Conservation (phyloP, 345 rosid genomes). For the Hypericum androsaemum region DNA sequence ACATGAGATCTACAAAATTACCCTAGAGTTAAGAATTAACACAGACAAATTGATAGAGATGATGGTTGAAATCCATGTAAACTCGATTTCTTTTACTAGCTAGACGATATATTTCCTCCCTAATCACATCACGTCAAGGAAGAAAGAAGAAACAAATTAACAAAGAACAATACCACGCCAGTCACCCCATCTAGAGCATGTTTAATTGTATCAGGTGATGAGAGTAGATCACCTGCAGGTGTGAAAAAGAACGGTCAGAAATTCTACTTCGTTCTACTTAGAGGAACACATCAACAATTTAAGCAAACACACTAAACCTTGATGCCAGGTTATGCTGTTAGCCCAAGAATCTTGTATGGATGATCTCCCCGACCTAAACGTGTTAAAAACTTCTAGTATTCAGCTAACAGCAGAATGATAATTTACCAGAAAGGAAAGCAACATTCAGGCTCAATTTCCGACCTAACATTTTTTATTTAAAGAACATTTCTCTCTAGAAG, state of each 20-base stretch:
- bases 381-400: not conserved
- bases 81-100: too few species aligned
- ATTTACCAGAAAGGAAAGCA: too few species aligned
- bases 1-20: constrained; percentile 37
- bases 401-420: not conserved
- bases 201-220: constrained; percentile 36
- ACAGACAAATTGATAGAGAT: not conserved
- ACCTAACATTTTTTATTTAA: too few species aligned
- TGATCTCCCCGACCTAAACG: constrained; percentile 47
- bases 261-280: constrained; percentile 2
- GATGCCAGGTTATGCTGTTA: constrained; percentile 42
- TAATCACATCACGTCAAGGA: not conserved
- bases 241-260: not conserved
- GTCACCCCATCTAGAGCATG: constrained; percentile 40
- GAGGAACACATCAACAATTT: constrained; percentile 1
- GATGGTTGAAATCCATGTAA: not conserved
- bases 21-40: not conserved
- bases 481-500: too few species aligned
- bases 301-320: constrained; percentile 20
- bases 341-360: constrained; percentile 46
- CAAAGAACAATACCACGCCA: constrained; percentile 41
- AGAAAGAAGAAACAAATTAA: constrained; percentile 1
- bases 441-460: too few species aligned
- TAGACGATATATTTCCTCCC: not conserved
- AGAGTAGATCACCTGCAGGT: constrained; percentile 45